A percentile compares a stretch with the other conserved stretches of the same genome.
Conservation (phyloP, 805 yeast species). For the Peterozyma xylosa region DNA sequence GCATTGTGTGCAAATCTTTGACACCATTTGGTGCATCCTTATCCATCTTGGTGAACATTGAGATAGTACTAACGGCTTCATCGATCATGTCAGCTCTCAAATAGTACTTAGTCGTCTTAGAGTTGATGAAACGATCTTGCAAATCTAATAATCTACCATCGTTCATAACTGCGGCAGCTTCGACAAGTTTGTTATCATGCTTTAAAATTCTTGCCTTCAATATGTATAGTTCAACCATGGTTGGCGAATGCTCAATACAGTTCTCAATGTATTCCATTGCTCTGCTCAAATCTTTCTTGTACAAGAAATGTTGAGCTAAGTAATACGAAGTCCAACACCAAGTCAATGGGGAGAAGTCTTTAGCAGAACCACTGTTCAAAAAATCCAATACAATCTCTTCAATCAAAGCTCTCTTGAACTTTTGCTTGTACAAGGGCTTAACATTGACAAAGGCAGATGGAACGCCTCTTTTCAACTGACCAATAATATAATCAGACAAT, state of each 20-base stretch:
- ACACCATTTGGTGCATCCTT: slow-evolving; percentile 68
- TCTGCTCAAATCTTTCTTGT: slow-evolving; percentile 38
- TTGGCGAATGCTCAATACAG: slow-evolving; percentile 71
- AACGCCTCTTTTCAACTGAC: slow-evolving; percentile 69
- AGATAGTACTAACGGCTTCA: slow-evolving; percentile 64
- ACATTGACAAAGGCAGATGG: slow-evolving; percentile 87
- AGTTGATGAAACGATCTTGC: slow-evolving; percentile 87
- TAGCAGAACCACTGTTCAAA: slow-evolving; percentile 18
- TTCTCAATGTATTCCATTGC: slow-evolving; percentile 54
- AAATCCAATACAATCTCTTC: slow-evolving; percentile 48
- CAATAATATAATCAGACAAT: slow-evolving; percentile 45
- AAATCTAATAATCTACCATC: slow-evolving; percentile 70
- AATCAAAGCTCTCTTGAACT: slow-evolving; percentile 30
- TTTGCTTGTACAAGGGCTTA: slow-evolving; percentile 64
- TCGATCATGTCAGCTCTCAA: slow-evolving; percentile 69
- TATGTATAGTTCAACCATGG: slow-evolving; percentile 75
- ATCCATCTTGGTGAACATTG: slow-evolving; percentile 82
- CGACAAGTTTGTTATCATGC: slow-evolving; percentile 51
- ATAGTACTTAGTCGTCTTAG: slow-evolving; percentile 79
- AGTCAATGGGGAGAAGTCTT: slow-evolving; percentile 30
- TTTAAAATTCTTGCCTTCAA: slow-evolving; percentile 76
- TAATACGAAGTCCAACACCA: slow-evolving; percentile 68
- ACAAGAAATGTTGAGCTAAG: slow-evolving; percentile 70
- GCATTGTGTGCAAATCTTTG: slow-evolving; percentile 80
- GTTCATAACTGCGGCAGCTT: slow-evolving; percentile 62